Evolutionary conservation across 2,329 filamentous ascomycete genomes (phyloP), one percentile per base, ranked within the genome.

Genomic region (Cercospora berteroae): DNA sequence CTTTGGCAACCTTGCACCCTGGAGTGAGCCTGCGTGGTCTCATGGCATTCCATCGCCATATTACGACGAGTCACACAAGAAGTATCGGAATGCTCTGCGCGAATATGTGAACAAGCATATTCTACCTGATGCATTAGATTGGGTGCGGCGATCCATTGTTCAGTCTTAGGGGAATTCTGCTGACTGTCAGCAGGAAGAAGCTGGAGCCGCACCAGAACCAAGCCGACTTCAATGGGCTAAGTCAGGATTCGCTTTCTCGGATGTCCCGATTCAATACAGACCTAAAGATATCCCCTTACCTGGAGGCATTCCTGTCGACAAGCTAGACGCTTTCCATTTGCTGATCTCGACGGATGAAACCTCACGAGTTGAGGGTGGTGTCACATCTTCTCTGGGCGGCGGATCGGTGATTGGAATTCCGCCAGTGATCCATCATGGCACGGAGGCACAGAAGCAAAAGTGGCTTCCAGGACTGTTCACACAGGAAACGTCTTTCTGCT

Each of bases 381-480:
- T 89, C 1, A 78, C 82, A 3, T 86, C 84, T 73, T 85, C 84
- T 0, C 79, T 91, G 10, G 84, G 82, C 2, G 87, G 87, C 25
- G 88, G 84, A 0, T 87, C 86, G 48, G 81, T 82, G 1, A 90
- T 91, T 71, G 89, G 89, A 0, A 83, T 83, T 27, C 88, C 89
- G 5, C 89, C 89, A 0, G 81, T 91, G 56, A 82, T 89, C n/a
- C 82, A 85, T 59, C 86, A 87, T 72, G 89, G 89, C 1, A 89
- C 83, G 0, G 78, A 83, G 33, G 83, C 83, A 74, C 88, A 90
- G 77, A 87, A 87, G 75, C 77, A 74, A 18, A 81, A 81, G 52
- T 90, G 86, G 83, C 78, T 90, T 10, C 87, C 86, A 0, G 83
- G 82, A 0, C 80, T 90, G 33, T 87, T 88, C 52, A 82, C 77